Base-by-base conservation (phyloP, 2,329 filamentous ascomycete genomes). In the Gliomastix tumulicola region DNA sequence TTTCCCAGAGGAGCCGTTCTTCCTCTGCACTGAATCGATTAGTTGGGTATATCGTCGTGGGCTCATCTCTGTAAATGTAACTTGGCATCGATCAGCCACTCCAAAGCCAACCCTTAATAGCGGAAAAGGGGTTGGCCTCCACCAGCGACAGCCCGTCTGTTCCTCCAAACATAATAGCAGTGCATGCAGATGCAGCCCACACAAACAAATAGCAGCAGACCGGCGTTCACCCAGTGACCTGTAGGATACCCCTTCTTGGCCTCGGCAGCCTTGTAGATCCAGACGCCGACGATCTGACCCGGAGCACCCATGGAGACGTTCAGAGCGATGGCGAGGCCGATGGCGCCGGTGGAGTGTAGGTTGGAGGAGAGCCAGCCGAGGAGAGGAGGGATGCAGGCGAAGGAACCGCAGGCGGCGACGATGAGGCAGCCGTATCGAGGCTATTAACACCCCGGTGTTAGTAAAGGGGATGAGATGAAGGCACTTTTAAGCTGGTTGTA, bases 261-360 rank as follows among this genome's bases (percentile, higher is more conserved):
- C 53, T 85, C 79, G 5, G 72, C 57, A 1, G 71, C 64, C 48
- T 80, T 82, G 56, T 84, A 85, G 38, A 84, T 84, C 79, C 79
- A 85, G 1, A 83, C 79, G 0, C 79, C 80, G 0, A 76, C 71
- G 27, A 84, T 84, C 52, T 84, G 80, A 1, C 81, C 81, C 0
- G 78, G 79, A 0, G 78, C 79, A 30, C 65, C 66, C 35, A 81
- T 69, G 0, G 74, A 76, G 16, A 84, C 71, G 44, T 84, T 84
- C 37, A 85, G 54, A 0, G 79, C 80, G 32, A 84, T 80, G 0
- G 79, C 80, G 10, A 85, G 62, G 0, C 79, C 79, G 1, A 75
- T 72, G 0, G 78, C 69, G 1, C 72, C 72, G 0, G 79, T 82
- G 30, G 67, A 74, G 46, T 71, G 74, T 22, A 82, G 59, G 47